Conservation (phyloP, 768 basidiomycete genomes). For the Mycena galericulata region DNA sequence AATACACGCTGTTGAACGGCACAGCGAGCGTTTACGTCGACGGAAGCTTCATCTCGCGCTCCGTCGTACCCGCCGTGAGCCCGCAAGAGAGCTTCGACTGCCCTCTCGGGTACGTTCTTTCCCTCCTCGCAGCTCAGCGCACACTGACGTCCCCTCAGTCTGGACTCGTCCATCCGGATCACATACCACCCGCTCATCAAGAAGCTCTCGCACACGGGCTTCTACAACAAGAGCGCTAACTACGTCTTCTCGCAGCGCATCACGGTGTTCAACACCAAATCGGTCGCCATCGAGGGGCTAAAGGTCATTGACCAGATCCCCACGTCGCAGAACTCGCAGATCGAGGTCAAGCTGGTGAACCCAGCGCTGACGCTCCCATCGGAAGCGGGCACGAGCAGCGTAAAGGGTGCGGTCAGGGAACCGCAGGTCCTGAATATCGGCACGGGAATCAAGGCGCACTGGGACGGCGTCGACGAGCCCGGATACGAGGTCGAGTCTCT, state of each 20-base stretch:
- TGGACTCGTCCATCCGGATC: constrained; percentile 55
- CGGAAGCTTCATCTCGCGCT: constrained; percentile 66
- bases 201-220: constrained; percentile 48
- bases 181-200: constrained; percentile 53
- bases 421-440: constrained; percentile 40
- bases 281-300: constrained; percentile 41
- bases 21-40: constrained; percentile 65
- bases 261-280: constrained; percentile 53
- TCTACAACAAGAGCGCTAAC: constrained; percentile 49
- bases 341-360: constrained; percentile 36
- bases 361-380: constrained; percentile 26
- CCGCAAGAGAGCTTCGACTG: constrained; percentile 60
- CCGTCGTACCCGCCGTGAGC: constrained; percentile 54
- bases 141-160: constrained; percentile 33
- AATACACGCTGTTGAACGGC: constrained; percentile 63
- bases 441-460: constrained; percentile 49
- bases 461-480: constrained; percentile 52
- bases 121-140: background rate
- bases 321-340: constrained; percentile 46
- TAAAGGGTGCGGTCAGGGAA: constrained; percentile 7
- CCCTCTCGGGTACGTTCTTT: constrained; percentile 54
- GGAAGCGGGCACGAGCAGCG: background rate
- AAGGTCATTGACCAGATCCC: constrained; percentile 56
- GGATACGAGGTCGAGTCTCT: background rate
- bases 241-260: constrained; percentile 51